phyloP scores from a whole-genome alignment of 768 basidiomycete genomes.

The Termitomyces titanicus region DNA sequence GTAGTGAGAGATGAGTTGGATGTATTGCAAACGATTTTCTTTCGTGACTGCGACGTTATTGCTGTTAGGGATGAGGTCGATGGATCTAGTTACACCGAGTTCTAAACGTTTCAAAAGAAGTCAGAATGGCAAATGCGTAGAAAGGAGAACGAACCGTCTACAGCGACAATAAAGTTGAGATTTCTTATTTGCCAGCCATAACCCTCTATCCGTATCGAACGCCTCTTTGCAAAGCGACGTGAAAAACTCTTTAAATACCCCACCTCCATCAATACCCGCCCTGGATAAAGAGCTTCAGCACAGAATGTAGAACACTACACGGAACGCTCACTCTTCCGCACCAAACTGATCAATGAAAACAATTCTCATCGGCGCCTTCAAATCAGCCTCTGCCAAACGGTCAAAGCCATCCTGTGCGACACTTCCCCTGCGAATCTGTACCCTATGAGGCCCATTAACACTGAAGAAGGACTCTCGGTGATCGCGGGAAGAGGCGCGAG shows the following conservation, averaged over 20 bases:
- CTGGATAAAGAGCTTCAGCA: conserved; percentile 30
- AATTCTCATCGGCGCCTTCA: conserved; percentile 85
- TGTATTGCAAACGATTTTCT: conserved; percentile 88
- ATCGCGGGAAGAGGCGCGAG: conserved; percentile 5
- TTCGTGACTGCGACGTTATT: conserved; percentile 80
- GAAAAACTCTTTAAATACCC: conserved; percentile 97
- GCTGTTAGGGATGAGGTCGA: conserved; percentile 82
- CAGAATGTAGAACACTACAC: not conserved
- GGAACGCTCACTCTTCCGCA: conserved; percentile 65
- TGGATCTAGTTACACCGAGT: conserved; percentile 70
- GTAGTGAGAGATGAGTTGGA: conserved; percentile 85
- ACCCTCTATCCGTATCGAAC: conserved; percentile 89
- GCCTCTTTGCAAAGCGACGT: conserved; percentile 91
- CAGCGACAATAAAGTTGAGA: conserved; percentile 83
- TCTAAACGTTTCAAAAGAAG: conserved; percentile 40
- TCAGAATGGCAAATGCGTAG: conserved; percentile 2
- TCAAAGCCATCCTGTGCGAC: conserved; percentile 94
- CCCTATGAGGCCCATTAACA: conserved; percentile 26
- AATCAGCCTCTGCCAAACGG: conserved; percentile 66
- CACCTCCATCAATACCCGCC: conserved; percentile 94
- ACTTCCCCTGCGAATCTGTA: conserved; percentile 64
- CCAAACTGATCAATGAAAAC: conserved; percentile 92
- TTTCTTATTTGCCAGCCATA: conserved; percentile 89
- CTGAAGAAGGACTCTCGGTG: not conserved
- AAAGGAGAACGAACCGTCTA: conserved; percentile 61